Conservation (phyloP, 768 basidiomycete species). For the Trametes cingulata region DNA sequence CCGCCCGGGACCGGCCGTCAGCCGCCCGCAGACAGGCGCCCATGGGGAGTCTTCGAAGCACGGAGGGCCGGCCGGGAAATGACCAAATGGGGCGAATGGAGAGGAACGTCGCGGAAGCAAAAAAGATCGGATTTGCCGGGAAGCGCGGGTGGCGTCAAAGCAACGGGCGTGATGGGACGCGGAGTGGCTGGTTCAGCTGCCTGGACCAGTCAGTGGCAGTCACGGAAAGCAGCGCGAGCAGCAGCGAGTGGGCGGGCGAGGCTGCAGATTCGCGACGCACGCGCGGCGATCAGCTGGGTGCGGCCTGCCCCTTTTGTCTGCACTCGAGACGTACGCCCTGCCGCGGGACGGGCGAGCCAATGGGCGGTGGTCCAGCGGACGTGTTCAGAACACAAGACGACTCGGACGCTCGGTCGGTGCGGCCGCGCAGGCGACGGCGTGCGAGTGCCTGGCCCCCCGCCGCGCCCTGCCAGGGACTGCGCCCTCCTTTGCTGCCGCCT, state of each 20-base stretch:
- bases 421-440: too few species aligned
- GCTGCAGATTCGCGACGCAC: too few species aligned
- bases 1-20: slow-evolving; percentile 10
- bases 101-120: not conserved
- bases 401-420: too few species aligned
- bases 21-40: not conserved
- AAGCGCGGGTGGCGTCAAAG: not conserved
- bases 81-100: not conserved
- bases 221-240: too few species aligned
- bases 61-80: not conserved
- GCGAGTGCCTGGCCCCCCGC: too few species aligned
- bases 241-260: too few species aligned
- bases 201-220: too few species aligned
- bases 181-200: too few species aligned
- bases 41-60: not conserved
- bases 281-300: not conserved
- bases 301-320: not conserved
- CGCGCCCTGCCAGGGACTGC: too few species aligned
- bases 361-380: not conserved
- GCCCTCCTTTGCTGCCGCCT: too few species aligned
- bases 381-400: slow-evolving; percentile 13
- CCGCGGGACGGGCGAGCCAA: not conserved
- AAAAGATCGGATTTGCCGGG: too few species aligned
- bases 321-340: too few species aligned
- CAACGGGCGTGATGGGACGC: not conserved